A percentile compares a stretch with the other conserved stretches of the same genome.
phyloP scores from a whole-genome alignment of 148 eudicot genomes.

The Heliosperma pusillum region DNA sequence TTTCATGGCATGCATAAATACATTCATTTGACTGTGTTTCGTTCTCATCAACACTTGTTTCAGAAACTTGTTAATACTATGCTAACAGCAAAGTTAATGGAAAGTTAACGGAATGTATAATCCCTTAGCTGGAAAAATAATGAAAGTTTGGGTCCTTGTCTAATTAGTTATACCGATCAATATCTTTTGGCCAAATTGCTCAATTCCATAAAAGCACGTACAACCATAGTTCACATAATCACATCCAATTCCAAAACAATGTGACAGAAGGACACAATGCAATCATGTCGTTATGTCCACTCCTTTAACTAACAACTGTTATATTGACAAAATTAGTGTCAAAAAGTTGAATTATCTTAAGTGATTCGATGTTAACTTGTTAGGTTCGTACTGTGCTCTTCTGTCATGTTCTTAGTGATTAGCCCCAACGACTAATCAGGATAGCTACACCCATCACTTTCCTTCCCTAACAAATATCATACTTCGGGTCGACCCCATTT shows the following conservation, averaged over 20 bases:
- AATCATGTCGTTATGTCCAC: slow-evolving; percentile 11
- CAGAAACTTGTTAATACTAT: too few species aligned
- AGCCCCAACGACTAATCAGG: not conserved
- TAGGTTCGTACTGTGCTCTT: not conserved
- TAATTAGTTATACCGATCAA: too few species aligned
- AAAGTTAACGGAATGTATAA: too few species aligned
- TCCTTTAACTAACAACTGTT: slow-evolving; percentile 5
- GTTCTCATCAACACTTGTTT: too few species aligned
- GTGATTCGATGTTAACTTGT: not conserved
- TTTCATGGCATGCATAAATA: too few species aligned
- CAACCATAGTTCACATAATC: not conserved
- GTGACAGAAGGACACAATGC: slow-evolving; percentile 2
- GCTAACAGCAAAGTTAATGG: too few species aligned
- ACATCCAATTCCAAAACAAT: not conserved
- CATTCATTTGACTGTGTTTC: too few species aligned
- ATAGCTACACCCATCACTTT: not conserved
- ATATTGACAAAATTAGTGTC: not conserved
- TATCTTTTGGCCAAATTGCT: not conserved
- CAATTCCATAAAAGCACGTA: not conserved
- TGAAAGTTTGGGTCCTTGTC: too few species aligned
- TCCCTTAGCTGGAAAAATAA: too few species aligned
- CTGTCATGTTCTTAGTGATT: not conserved
- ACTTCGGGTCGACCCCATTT: too few species aligned
- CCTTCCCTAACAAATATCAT: not conserved
- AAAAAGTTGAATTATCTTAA: slow-evolving; percentile 1